A percentile compares a stretch with the other conserved stretches of the same genome.
Conservation (phyloP, 2,329 filamentous ascomycete species). For the Sphaceloma murrayae region DNA sequence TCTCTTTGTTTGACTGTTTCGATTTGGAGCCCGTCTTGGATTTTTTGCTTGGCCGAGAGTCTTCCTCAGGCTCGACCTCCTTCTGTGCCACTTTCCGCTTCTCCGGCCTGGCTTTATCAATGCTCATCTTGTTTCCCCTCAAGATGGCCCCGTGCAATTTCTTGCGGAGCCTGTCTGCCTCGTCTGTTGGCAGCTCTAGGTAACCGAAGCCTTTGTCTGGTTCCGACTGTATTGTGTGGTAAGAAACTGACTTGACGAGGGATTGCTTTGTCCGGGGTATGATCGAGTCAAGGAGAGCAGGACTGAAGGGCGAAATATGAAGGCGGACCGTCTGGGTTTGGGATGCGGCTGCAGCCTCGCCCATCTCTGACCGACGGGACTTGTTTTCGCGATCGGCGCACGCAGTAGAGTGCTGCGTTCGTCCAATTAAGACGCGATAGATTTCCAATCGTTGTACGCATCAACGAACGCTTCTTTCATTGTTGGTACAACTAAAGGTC, state of each 20-base stretch:
- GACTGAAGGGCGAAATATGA: conserved; percentile 79
- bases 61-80: conserved; percentile 22
- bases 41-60: conserved; percentile 28
- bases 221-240: conserved; percentile 74
- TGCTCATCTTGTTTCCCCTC: conserved; percentile 72
- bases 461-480: no score
- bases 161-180: conserved; percentile 83
- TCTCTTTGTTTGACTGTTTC: conserved; percentile 42
- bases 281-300: conserved; percentile 61
- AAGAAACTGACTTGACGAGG: conserved; percentile 72
- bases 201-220: conserved; percentile 88
- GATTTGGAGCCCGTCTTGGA: conserved; percentile 46
- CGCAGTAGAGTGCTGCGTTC: no score
- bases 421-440: no score
- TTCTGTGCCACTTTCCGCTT: conserved; percentile 39
- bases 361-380: conserved; percentile 11
- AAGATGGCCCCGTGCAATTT: conserved; percentile 82
- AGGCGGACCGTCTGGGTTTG: conserved; percentile 45
- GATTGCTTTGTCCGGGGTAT: conserved; percentile 58
- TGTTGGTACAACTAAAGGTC: no score
- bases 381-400: not conserved
- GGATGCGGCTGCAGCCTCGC: conserved; percentile 16
- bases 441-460: not conserved
- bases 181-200: conserved; percentile 67
- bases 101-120: conserved; percentile 68